Evolutionary conservation across 331 rosid species (phyloP).

Genomic region (Stylosanthes scabra): DNA sequence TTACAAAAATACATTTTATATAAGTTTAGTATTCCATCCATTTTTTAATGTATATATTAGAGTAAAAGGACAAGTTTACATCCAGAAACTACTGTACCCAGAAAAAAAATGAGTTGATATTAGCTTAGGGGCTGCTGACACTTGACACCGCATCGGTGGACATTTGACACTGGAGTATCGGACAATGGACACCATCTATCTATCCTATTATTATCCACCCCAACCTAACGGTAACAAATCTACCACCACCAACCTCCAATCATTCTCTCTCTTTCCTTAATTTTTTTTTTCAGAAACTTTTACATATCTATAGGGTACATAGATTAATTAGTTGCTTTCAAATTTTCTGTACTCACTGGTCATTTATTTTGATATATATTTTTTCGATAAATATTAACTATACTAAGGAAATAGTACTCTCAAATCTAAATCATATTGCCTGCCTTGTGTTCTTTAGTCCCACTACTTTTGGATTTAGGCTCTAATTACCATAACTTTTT

Average conservation of each 20-base stretch:
- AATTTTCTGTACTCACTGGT: too few species aligned
- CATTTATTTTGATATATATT: too few species aligned
- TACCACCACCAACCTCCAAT: not conserved
- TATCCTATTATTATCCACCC: not conserved
- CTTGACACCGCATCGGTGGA: slow-evolving; percentile 32
- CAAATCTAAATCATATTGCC: slow-evolving; percentile 24
- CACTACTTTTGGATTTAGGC: slow-evolving; percentile 33
- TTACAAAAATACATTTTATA: too few species aligned
- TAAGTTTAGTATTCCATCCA: too few species aligned
- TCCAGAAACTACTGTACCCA: too few species aligned
- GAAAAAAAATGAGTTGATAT: not conserved
- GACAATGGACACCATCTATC: not conserved
- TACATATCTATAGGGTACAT: too few species aligned
- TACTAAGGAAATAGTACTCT: not conserved
- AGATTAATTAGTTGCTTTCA: too few species aligned
- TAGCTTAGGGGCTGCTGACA: not conserved
- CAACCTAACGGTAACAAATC: slow-evolving; percentile 43
- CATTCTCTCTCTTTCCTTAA: not conserved
- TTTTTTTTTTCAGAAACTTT: not conserved
- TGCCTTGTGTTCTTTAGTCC: not conserved
- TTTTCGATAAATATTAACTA: too few species aligned
- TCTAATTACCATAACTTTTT: slow-evolving; percentile 47
- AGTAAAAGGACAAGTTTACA: too few species aligned
- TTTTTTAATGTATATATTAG: too few species aligned
- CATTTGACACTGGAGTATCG: not conserved